These are phyloP conservation scores for Dentipellis sp. DNA, from an alignment of 768 basidiomycete genomes.

Conservation along the genomic window DNA sequence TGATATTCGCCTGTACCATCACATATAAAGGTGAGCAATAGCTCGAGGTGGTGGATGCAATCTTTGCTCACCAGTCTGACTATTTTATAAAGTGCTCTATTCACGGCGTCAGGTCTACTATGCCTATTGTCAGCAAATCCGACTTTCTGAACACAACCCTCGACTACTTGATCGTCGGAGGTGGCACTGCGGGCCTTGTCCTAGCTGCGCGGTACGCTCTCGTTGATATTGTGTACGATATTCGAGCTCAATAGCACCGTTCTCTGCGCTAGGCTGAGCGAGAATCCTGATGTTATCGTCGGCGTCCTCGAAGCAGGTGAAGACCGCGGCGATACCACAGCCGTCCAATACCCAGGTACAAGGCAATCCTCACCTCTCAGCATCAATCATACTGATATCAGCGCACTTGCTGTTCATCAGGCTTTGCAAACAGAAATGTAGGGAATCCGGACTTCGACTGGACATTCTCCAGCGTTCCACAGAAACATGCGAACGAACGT, in stretches of 20 bases:
- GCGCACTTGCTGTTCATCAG: background rate
- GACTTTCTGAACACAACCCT: background rate
- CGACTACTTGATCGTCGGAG: background rate
- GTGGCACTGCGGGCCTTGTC: background rate
- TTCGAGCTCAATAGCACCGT: background rate
- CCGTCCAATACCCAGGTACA: background rate
- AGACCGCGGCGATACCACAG: background rate
- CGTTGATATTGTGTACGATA: background rate
- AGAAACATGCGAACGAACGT: conserved; percentile 15
- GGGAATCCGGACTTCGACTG: conserved; percentile 16
- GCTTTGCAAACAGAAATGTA: background rate
- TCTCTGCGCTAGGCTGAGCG: background rate
- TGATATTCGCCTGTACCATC: too few species aligned
- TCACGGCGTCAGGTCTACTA: background rate
- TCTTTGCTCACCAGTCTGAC: too few species aligned
- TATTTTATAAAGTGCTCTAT: too few species aligned
- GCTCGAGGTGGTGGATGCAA: too few species aligned
- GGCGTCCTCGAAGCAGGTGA: background rate
- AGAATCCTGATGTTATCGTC: background rate
- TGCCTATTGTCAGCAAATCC: background rate
- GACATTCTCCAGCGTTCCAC: conserved; percentile 20
- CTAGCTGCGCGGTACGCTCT: background rate
- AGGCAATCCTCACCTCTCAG: background rate
- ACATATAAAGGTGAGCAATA: too few species aligned
- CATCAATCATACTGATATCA: background rate